phyloP scores from a whole-genome alignment of 1,284 basidiomycete genomes.

The Cutaneotrichosporon sp. region DNA sequence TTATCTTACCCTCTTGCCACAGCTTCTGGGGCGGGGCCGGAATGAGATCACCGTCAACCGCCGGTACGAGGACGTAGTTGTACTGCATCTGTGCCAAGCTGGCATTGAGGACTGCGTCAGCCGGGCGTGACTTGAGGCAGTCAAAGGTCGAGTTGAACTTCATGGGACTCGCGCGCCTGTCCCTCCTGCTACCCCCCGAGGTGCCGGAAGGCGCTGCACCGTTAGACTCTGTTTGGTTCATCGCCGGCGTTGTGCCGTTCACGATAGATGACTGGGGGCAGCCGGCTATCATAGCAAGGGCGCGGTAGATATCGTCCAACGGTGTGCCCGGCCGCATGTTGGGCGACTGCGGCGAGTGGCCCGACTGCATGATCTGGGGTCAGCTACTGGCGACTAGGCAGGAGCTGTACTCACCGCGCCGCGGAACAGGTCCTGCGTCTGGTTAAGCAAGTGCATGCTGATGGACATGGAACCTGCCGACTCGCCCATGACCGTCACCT shows the following conservation, averaged over 20 bases:
- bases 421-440: constrained; percentile 38
- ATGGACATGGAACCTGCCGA: constrained; percentile 45
- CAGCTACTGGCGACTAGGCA: no score
- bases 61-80: constrained; percentile 15
- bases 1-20: constrained; percentile 32
- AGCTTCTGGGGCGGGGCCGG: constrained; percentile 36
- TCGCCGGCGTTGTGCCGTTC: no score
- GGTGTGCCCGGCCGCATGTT: constrained; percentile 3
- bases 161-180: no score
- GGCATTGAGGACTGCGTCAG: no score
- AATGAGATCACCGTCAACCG: constrained; percentile 43
- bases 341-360: constrained; percentile 14
- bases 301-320: not conserved
- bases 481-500: constrained; percentile 49
- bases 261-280: no score
- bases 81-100: no score
- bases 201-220: no score
- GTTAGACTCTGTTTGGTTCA: no score
- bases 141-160: no score
- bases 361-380: constrained; percentile 50
- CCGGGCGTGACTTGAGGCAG: no score
- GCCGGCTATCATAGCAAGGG: not conserved
- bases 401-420: no score
- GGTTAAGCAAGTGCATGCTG: constrained; percentile 34
- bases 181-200: no score